Conservation (phyloP, 805 yeast genomes). For the Cyberlindnera americana region DNA sequence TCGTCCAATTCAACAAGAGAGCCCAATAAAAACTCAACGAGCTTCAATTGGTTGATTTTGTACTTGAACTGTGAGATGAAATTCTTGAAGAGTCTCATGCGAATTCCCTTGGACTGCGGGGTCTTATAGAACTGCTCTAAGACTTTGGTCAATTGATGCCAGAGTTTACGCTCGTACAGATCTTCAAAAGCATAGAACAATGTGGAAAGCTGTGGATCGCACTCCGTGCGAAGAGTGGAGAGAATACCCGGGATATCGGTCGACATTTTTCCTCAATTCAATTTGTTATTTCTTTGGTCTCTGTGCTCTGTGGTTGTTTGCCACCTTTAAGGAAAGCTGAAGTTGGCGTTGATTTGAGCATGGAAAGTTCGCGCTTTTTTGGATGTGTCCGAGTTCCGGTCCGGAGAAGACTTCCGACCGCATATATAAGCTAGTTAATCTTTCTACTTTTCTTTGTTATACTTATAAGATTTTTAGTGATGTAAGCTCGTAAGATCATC, state of each 20-base stretch:
- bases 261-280: too few relatives aligned
- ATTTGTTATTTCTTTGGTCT: too few relatives aligned
- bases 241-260: constrained; percentile 27
- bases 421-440: too few relatives aligned
- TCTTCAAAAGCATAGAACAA: constrained; percentile 74
- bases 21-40: constrained; percentile 66
- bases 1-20: constrained; percentile 44
- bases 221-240: constrained; percentile 55
- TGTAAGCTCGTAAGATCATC: too few relatives aligned
- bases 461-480: too few relatives aligned
- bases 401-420: too few relatives aligned
- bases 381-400: too few relatives aligned
- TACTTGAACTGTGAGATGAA: constrained; percentile 65
- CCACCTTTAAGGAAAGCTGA: too few relatives aligned
- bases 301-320: too few relatives aligned
- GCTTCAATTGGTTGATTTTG: constrained; percentile 74
- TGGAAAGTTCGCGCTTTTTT: too few relatives aligned
- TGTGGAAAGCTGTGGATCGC: constrained; percentile 60
- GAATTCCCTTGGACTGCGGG: constrained; percentile 48
- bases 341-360: too few relatives aligned
- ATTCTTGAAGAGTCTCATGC: constrained; percentile 64
- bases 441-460: too few relatives aligned
- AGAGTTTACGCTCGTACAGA: constrained; percentile 79
- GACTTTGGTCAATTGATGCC: constrained; percentile 86
- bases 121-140: constrained; percentile 58